These are phyloP conservation scores for Eucalyptus decipiens DNA, from an alignment of 345 rosid species.

Conservation along the genomic window DNA sequence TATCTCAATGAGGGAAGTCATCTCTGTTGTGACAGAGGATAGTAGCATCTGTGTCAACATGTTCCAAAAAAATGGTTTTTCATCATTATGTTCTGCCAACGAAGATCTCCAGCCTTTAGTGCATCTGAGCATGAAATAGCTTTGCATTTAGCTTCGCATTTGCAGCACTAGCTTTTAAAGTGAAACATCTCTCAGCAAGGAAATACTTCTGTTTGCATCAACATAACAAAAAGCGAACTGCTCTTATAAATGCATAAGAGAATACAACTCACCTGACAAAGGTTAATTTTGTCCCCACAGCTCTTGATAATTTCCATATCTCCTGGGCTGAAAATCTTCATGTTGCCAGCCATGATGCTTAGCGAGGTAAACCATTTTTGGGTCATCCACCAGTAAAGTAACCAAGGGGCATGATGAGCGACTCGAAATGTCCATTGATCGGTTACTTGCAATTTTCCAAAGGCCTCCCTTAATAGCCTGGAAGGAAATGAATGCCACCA, in stretches of 20 bases:
- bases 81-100: background rate
- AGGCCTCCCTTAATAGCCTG: constrained; percentile 13
- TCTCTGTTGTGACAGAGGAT: background rate
- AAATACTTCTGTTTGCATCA: background rate
- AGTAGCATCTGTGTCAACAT: background rate
- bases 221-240: background rate
- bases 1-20: background rate
- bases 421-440: constrained; percentile 56
- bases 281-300: constrained; percentile 16
- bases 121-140: background rate
- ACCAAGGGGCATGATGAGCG: constrained; percentile 64
- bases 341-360: constrained; percentile 30
- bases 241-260: background rate
- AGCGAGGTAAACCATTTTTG: constrained; percentile 67
- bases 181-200: background rate
- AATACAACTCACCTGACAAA: constrained; percentile 28
- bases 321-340: constrained; percentile 14
- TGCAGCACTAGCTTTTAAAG: background rate
- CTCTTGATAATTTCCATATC: constrained; percentile 34
- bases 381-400: constrained; percentile 81
- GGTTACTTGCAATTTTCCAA: constrained; percentile 13
- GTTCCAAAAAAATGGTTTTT: background rate
- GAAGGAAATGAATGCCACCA: constrained; percentile 82
- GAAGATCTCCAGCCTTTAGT: background rate
- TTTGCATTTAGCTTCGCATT: background rate